phyloP scores from a whole-genome alignment of 192 early-diverging fungal genomes.

The Neocallimastix lanati region DNA sequence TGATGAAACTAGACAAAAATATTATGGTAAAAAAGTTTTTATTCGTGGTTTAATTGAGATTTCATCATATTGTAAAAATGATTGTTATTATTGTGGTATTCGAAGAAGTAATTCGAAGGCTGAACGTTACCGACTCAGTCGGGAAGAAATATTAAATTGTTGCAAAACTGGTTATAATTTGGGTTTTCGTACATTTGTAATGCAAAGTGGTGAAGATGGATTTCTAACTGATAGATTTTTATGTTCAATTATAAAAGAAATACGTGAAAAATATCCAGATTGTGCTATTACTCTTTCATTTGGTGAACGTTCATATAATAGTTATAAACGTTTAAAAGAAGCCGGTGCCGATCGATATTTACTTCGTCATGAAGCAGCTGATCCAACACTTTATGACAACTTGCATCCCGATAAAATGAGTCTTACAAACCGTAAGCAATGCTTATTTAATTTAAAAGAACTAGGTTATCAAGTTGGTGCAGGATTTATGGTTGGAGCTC shows the following conservation, averaged over 20 bases:
- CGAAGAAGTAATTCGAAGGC: background rate
- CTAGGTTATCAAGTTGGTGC: background rate
- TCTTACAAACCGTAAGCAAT: background rate
- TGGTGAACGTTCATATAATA: background rate
- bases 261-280: background rate
- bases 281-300: background rate
- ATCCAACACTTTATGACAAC: background rate
- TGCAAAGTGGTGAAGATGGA: background rate
- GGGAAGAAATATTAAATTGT: background rate
- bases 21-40: background rate
- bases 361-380: background rate
- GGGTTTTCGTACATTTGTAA: background rate
- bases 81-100: background rate
- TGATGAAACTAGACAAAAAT: background rate
- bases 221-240: background rate
- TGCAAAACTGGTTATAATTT: background rate
- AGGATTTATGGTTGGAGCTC: background rate
- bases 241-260: background rate
- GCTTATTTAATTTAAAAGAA: background rate
- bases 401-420: background rate
- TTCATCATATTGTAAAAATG: background rate
- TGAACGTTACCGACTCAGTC: background rate
- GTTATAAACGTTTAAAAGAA: background rate
- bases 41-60: background rate
- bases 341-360: background rate